These are phyloP conservation scores for Lotmaria passim DNA, from an alignment of 208 protist genomes.

Conservation along the genomic window DNA sequence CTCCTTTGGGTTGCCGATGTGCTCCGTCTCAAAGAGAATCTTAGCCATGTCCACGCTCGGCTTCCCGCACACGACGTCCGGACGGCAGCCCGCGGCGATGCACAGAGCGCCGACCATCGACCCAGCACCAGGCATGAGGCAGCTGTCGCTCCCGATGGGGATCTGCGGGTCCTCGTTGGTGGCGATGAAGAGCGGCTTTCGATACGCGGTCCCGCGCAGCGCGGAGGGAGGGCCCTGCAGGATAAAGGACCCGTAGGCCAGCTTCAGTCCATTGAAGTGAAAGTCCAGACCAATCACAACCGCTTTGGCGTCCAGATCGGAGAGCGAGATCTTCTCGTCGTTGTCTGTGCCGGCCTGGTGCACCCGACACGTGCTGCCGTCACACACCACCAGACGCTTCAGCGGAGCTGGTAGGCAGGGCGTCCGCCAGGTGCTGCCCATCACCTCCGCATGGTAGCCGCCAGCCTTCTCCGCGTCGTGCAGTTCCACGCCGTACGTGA, in stretches of 20 bases:
- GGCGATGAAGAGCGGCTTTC: conserved; percentile 51
- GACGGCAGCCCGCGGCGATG: too few species aligned
- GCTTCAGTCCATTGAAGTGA: too few species aligned
- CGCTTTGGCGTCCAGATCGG: conserved; percentile 48
- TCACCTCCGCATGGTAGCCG: conserved; percentile 35
- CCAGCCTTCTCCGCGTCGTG: conserved; percentile 51
- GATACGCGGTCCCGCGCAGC: too few species aligned
- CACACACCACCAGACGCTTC: conserved; percentile 44
- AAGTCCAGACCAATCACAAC: too few species aligned
- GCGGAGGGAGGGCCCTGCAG: too few species aligned
- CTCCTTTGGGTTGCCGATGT: conserved; percentile 50
- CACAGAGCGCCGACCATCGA: too few species aligned
- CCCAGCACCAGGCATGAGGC: too few species aligned
- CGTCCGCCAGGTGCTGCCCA: conserved; percentile 41
- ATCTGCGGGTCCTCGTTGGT: conserved; percentile 81
- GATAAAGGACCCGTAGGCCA: too few species aligned
- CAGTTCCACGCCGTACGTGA: too few species aligned
- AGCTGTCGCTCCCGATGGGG: too few species aligned
- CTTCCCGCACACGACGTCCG: conserved; percentile 84
- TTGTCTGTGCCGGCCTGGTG: conserved; percentile 23
- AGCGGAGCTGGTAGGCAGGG: conserved; percentile 48
- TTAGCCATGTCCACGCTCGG: conserved; percentile 62
- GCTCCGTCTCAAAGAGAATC: conserved; percentile 56
- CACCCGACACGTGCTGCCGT: conserved; percentile 35
- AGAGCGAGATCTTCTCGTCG: conserved; percentile 47